A percentile compares a stretch with the other conserved stretches of the same genome.
phyloP scores from a whole-genome alignment of 805 yeast genomes.

The Metschnikowia bowlesiae region DNA sequence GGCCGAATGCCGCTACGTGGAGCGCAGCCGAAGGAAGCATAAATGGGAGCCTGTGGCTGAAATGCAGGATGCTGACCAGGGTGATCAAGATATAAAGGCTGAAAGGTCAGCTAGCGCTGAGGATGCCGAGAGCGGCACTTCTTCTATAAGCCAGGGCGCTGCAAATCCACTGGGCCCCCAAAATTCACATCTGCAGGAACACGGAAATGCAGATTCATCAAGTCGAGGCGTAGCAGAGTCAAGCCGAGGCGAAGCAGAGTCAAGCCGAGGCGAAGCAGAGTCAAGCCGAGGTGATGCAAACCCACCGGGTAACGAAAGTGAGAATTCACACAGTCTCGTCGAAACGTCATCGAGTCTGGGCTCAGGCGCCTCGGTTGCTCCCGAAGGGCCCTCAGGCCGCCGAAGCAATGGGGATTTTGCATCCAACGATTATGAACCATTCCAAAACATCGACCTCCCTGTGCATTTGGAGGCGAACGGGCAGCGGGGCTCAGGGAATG shows the following conservation, averaged over 20 bases:
- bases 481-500: neutral
- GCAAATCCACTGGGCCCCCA: too few species aligned
- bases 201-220: too few species aligned
- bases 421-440: constrained; percentile 2
- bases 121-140: too few species aligned
- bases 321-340: too few species aligned
- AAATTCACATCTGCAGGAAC: too few species aligned
- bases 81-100: neutral
- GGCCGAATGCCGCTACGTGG: constrained; percentile 35
- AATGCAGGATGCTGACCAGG: neutral
- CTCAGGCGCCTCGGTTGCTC: neutral
- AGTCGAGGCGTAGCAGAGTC: too few species aligned
- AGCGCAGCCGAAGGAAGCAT: constrained; percentile 25
- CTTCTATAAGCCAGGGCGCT: too few species aligned
- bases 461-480: neutral
- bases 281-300: too few species aligned
- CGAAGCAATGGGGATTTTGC: neutral
- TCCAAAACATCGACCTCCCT: constrained; percentile 15
- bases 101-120: too few species aligned
- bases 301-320: too few species aligned
- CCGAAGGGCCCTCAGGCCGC: neutral
- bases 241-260: too few species aligned
- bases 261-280: too few species aligned
- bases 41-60: neutral
- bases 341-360: neutral